These are phyloP conservation scores for Graphilbum fragrans DNA, from an alignment of 2,329 filamentous ascomycete species.

Conservation along the genomic window DNA sequence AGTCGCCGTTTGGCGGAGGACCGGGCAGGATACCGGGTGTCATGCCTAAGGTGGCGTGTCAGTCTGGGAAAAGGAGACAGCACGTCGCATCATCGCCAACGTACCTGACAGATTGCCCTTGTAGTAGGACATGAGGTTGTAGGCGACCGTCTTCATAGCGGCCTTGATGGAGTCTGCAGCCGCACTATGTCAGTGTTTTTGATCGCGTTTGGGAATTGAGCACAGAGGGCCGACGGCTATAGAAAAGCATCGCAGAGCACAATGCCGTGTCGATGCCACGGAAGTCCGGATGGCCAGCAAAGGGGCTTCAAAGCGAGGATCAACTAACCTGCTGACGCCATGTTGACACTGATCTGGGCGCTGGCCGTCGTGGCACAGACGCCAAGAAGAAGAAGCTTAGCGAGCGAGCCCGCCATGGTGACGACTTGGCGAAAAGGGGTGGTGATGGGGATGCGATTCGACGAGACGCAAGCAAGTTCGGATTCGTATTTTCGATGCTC, in stretches of 20 bases:
- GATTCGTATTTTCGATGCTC: background rate
- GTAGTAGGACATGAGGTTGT: slow-evolving; percentile 39
- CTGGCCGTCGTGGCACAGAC: slow-evolving; percentile 6
- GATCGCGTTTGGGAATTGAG: background rate
- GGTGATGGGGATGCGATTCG: background rate
- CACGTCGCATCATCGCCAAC: background rate
- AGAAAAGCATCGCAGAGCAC: no score
- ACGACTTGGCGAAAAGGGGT: no score
- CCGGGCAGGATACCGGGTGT: slow-evolving; percentile 45
- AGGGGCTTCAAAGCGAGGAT: background rate
- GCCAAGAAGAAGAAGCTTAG: slow-evolving; percentile 4
- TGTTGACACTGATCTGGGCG: slow-evolving; percentile 9
- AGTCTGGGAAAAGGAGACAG: background rate
- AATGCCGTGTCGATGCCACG: no score
- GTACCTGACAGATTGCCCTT: slow-evolving; percentile 28
- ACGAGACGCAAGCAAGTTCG: background rate
- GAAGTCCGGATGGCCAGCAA: no score
- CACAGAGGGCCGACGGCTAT: background rate
- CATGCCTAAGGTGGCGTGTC: slow-evolving; percentile 21
- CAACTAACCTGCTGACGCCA: slow-evolving; percentile 6
- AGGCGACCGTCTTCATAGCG: slow-evolving; percentile 33
- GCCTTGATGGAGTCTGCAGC: slow-evolving; percentile 34
- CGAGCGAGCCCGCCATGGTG: background rate
- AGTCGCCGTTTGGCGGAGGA: slow-evolving; percentile 38
- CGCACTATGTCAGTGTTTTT: no score